Conservation (phyloP, 352 stramenopile genomes). For the Globisporangium spinosum region DNA sequence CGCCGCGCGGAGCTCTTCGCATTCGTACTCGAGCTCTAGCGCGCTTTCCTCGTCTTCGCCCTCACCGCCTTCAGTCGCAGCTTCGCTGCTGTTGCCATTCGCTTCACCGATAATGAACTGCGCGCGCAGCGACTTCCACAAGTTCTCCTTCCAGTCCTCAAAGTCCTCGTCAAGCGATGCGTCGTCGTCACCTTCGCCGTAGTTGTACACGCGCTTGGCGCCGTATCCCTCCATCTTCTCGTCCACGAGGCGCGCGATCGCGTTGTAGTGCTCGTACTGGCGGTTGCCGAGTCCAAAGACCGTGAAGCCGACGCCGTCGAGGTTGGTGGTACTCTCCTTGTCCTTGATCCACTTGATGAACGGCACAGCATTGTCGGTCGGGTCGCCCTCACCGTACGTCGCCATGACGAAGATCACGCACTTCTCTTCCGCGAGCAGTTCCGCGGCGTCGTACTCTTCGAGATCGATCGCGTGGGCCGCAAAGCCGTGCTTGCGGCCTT, state of each 20-base stretch:
- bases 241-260: slow-evolving; percentile 92
- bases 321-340: slow-evolving; percentile 33
- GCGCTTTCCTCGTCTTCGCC: slow-evolving; percentile 23
- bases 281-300: slow-evolving; percentile 98
- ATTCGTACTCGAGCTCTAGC: slow-evolving; percentile 60
- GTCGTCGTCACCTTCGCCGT: slow-evolving; percentile 97
- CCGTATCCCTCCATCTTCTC: slow-evolving; percentile 82
- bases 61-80: not conserved
- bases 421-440: slow-evolving; percentile 37
- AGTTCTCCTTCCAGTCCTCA: slow-evolving; percentile 93
- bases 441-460: slow-evolving; percentile 91
- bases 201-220: slow-evolving; percentile 77
- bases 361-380: slow-evolving; percentile 95
- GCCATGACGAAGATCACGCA: slow-evolving; percentile 94
- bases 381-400: slow-evolving; percentile 98
- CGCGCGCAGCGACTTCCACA: slow-evolving; percentile 81
- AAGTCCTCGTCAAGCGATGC: slow-evolving; percentile 91
- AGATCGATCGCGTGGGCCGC: slow-evolving; percentile 89
- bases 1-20: slow-evolving; percentile 37
- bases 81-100: slow-evolving; percentile 18
- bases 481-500: slow-evolving; percentile 88
- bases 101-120: slow-evolving; percentile 47
- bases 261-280: slow-evolving; percentile 99
- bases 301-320: slow-evolving; percentile 83
- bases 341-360: slow-evolving; percentile 92